Conservation (phyloP, 352 stramenopile genomes). For the Globisporangium paddicum region DNA sequence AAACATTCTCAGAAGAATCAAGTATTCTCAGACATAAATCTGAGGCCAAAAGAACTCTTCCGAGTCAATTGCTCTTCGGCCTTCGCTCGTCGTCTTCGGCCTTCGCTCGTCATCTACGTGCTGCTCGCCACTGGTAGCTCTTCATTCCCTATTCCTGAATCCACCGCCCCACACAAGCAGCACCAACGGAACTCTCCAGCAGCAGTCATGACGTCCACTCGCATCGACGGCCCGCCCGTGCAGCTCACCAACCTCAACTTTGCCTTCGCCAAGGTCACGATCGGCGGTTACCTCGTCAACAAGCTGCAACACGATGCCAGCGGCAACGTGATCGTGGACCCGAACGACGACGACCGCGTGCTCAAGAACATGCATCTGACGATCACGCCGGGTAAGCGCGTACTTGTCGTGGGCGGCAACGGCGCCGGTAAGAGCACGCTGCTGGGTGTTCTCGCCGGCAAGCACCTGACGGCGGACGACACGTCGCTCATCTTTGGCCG, state of each 20-base stretch:
- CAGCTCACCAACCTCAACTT: slow-evolving; percentile 63
- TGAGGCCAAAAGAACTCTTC: slow-evolving; percentile 3
- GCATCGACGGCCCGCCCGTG: slow-evolving; percentile 24
- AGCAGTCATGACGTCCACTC: not conserved
- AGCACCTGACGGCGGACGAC: slow-evolving; percentile 91
- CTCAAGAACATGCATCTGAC: slow-evolving; percentile 86
- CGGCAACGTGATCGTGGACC: not conserved
- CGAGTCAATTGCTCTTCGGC: not conserved
- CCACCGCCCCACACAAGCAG: not conserved
- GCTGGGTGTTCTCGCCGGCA: slow-evolving; percentile 91
- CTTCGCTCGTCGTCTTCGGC: not conserved
- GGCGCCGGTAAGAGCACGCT: slow-evolving; percentile 95
- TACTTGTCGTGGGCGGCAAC: slow-evolving; percentile 95
- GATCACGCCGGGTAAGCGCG: slow-evolving; percentile 78
- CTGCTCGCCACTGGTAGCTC: not conserved
- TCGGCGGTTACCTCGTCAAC: slow-evolving; percentile 55
- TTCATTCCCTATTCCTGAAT: not conserved
- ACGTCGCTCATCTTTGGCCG: slow-evolving; percentile 82
- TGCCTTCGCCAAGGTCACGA: slow-evolving; percentile 67
- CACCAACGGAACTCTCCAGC: not conserved
- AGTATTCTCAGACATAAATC: too few relatives aligned
- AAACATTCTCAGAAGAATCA: too few relatives aligned
- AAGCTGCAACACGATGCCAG: slow-evolving; percentile 42
- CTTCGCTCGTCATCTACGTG: not conserved
- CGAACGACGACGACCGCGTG: slow-evolving; percentile 59